phyloP scores from a whole-genome alignment of 1,284 basidiomycete genomes.

The Meira miltonrushii region DNA sequence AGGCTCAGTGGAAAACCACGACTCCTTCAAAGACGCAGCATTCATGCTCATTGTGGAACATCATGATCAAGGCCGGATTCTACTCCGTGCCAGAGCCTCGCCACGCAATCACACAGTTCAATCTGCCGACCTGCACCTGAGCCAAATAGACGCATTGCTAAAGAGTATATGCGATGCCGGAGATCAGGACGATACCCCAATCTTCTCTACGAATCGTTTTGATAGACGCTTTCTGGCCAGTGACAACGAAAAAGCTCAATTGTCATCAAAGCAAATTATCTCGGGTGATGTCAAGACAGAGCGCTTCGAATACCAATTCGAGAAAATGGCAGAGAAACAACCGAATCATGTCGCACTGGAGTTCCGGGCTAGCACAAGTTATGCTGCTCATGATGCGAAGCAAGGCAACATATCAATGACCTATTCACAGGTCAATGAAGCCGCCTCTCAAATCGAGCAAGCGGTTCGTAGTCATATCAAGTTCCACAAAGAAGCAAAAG shows the following conservation, averaged over 20 bases:
- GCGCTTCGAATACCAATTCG: constrained; percentile 32
- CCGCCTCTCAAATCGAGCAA: constrained; percentile 13
- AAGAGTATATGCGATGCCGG: background rate
- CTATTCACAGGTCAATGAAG: constrained; percentile 35
- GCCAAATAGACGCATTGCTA: background rate
- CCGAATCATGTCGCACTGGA: constrained; percentile 36
- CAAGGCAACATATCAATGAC: constrained; percentile 20
- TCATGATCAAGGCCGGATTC: background rate
- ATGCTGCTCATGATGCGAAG: constrained; percentile 1
- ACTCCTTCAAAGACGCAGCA: too few relatives aligned
- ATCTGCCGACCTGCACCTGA: background rate
- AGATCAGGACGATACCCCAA: background rate
- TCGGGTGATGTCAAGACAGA: constrained; percentile 32
- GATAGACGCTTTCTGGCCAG: constrained; percentile 20
- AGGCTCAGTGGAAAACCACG: too few relatives aligned
- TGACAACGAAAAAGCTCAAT: constrained; percentile 22
- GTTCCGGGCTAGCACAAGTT: constrained; percentile 20
- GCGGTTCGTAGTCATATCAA: background rate
- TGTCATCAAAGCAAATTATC: constrained; percentile 1
- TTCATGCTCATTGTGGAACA: too few relatives aligned
- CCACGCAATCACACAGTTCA: background rate
- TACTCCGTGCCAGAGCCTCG: background rate
- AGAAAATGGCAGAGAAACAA: constrained; percentile 23
- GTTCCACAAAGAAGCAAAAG: background rate
- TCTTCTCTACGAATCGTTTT: background rate